Evolutionary conservation across 352 stramenopile genomes (phyloP).

Genomic region (Globisporangium rhizosaccharum): DNA sequence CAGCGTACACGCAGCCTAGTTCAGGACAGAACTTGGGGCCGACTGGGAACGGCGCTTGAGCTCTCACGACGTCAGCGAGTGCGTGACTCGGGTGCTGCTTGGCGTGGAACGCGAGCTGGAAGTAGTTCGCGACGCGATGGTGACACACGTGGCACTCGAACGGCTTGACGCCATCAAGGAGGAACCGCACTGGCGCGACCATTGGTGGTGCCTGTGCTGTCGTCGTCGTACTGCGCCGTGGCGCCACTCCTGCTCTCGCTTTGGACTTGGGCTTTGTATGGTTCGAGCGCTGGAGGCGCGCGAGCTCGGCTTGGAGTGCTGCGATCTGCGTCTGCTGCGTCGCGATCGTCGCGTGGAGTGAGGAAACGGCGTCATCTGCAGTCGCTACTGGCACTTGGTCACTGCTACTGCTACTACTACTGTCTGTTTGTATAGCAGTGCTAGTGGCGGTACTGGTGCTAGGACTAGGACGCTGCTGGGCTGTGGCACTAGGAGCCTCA

Average conservation of each 20-base stretch:
- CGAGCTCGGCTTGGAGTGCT: slow-evolving; percentile 28
- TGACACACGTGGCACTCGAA: slow-evolving; percentile 56
- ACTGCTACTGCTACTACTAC: background rate
- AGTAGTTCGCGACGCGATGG: slow-evolving; percentile 60
- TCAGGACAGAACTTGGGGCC: slow-evolving; percentile 61
- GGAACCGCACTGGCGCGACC: slow-evolving; percentile 44
- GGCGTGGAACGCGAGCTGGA: slow-evolving; percentile 63
- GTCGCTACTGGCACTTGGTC: background rate
- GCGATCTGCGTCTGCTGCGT: slow-evolving; percentile 45
- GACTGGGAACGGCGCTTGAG: slow-evolving; percentile 41
- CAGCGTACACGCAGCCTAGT: slow-evolving; percentile 42
- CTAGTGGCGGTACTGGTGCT: background rate
- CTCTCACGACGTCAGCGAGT: slow-evolving; percentile 26
- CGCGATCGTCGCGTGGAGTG: slow-evolving; percentile 32
- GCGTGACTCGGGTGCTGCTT: slow-evolving; percentile 44
- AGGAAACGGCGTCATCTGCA: background rate
- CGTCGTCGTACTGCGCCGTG: background rate
- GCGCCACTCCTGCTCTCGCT: background rate
- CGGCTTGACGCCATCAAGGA: slow-evolving; percentile 55
- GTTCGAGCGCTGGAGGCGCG: slow-evolving; percentile 20
- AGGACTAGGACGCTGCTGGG: background rate
- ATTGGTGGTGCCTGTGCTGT: slow-evolving; percentile 15
- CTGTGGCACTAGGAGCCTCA: too few species aligned
- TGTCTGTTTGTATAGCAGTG: background rate
- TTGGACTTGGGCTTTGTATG: background rate